A percentile compares a stretch with the other conserved stretches of the same genome.
Conservation (phyloP, 768 basidiomycete genomes). For the Suillus hirtellus region DNA sequence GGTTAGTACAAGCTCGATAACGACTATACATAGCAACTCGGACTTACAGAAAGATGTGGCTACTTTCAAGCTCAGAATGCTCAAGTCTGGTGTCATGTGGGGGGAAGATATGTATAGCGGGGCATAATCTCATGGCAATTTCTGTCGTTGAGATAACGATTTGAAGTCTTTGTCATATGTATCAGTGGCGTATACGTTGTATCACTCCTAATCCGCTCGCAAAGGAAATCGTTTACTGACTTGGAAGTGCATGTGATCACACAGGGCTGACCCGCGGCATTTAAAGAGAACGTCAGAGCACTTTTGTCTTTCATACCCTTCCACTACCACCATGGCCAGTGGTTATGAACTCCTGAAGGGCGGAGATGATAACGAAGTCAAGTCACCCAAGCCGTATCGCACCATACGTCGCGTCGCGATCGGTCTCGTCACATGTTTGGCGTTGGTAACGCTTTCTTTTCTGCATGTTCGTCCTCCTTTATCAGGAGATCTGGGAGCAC, state of each 20-base stretch:
- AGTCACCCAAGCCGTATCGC: constrained; percentile 8
- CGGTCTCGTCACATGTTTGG: constrained; percentile 15
- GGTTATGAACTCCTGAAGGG: constrained; percentile 22
- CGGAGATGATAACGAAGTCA: not conserved
- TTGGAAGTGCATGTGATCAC: not conserved
- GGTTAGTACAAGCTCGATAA: not conserved
- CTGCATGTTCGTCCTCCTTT: constrained; percentile 12
- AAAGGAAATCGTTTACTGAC: not conserved
- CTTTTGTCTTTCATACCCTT: not conserved
- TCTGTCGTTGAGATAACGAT: not conserved
- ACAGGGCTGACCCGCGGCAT: not conserved
- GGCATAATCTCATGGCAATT: not conserved
- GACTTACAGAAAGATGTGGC: not conserved
- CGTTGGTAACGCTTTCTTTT: constrained; percentile 16
- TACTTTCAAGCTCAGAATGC: not conserved
- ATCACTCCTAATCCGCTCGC: not conserved
- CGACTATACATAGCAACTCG: not conserved
- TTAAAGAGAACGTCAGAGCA: not conserved
- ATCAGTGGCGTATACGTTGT: not conserved
- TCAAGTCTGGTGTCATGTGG: too few species aligned
- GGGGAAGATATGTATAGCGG: constrained; percentile 16
- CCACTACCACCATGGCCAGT: constrained; percentile 19
- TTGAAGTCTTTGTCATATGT: not conserved
- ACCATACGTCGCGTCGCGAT: constrained; percentile 18
- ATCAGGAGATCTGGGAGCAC: not conserved